These are phyloP conservation scores for Mytilinidion resinicola DNA, from an alignment of 495 filamentous ascomycete species.

Conservation along the genomic window DNA sequence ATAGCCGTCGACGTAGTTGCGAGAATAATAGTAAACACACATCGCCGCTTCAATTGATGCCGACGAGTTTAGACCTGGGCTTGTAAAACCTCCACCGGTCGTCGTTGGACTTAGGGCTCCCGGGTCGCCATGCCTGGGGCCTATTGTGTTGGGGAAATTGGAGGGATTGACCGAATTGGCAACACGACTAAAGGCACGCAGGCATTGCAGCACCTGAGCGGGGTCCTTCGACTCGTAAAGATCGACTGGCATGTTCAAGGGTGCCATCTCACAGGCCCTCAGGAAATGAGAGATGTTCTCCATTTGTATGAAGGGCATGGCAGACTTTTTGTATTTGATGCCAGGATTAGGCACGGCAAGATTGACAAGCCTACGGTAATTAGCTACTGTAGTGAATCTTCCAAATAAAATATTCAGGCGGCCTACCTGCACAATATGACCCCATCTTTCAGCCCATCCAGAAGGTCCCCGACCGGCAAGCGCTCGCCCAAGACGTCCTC, in stretches of 20 bases:
- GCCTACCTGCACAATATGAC: conserved; percentile 80
- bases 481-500: conserved; percentile 67
- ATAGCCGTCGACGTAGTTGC: too few species aligned
- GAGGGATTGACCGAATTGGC: conserved; percentile 69
- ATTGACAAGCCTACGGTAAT: conserved; percentile 64
- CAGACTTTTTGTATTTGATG: conserved; percentile 70
- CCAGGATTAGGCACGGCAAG: conserved; percentile 68
- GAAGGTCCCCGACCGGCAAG: conserved; percentile 64
- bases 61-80: too few species aligned
- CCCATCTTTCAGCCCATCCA: conserved; percentile 83
- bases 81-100: conserved; percentile 61
- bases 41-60: too few species aligned
- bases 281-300: conserved; percentile 98
- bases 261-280: conserved; percentile 71
- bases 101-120: conserved; percentile 60
- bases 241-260: conserved; percentile 86
- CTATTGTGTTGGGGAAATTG: conserved; percentile 66
- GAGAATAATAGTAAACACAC: too few species aligned
- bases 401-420: neutral
- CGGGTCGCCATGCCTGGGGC: conserved; percentile 46
- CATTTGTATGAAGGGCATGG: conserved; percentile 99
- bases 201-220: conserved; percentile 88
- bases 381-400: conserved; percentile 10
- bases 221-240: conserved; percentile 94
- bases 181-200: conserved; percentile 84